These are phyloP conservation scores for Heliamphora pulchella DNA, from an alignment of 179 eudicot genomes.

Conservation along the genomic window DNA sequence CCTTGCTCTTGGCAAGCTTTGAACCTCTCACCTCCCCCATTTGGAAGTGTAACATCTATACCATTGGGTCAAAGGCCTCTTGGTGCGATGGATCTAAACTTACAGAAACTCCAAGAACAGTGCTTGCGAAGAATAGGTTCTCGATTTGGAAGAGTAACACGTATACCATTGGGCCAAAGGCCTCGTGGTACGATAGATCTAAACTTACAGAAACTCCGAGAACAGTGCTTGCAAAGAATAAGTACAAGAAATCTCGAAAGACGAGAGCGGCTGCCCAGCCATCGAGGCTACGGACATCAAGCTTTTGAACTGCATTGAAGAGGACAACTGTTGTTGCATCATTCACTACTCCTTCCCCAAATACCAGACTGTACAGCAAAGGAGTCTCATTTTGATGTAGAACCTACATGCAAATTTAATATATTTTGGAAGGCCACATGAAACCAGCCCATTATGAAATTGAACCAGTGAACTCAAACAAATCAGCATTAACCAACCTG, in stretches of 20 bases:
- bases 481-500: constrained; percentile 44
- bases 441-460: background rate
- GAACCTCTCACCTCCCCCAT: too few relatives aligned
- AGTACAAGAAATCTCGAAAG: constrained; percentile 65
- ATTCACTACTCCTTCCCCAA: constrained; percentile 98
- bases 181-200: too few relatives aligned
- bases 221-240: constrained; percentile 76
- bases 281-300: constrained; percentile 52
- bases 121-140: constrained; percentile 67
- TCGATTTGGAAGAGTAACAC: too few relatives aligned
- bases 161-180: too few relatives aligned
- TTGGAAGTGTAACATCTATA: too few relatives aligned
- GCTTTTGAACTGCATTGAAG: constrained; percentile 84
- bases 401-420: constrained; percentile 36
- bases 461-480: background rate
- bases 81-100: constrained; percentile 21
- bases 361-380: constrained; percentile 86
- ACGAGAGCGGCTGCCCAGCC: constrained; percentile 50
- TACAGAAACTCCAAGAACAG: constrained; percentile 71
- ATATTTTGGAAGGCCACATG: background rate
- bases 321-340: constrained; percentile 97
- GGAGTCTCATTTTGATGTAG: constrained; percentile 96
- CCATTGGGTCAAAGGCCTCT: too few relatives aligned
- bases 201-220: constrained; percentile 74
- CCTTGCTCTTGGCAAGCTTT: too few relatives aligned